Evolutionary conservation across 805 yeast genomes (phyloP).

Genomic region (Kazachstania psychrophila): DNA sequence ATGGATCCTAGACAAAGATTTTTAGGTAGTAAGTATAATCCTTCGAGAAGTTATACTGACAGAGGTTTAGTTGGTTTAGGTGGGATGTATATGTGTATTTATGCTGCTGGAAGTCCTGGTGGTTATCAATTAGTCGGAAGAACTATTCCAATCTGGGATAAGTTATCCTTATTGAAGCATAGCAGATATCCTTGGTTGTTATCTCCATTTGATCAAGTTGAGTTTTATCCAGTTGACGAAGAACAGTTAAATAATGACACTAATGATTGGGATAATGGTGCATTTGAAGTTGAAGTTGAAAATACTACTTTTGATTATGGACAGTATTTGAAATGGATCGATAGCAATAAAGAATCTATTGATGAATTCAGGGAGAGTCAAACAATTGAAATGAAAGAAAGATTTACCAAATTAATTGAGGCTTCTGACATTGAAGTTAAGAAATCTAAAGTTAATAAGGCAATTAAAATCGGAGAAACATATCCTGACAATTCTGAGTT

Average conservation of each 20-base stretch:
- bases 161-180: constrained; percentile 67
- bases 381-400: constrained; percentile 74
- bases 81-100: constrained; percentile 98
- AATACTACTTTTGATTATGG: constrained; percentile 78
- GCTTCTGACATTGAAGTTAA: constrained; percentile 67
- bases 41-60: constrained; percentile 92
- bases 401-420: constrained; percentile 76
- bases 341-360: constrained; percentile 63
- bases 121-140: constrained; percentile 96
- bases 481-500: constrained; percentile 72
- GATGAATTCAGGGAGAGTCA: constrained; percentile 56
- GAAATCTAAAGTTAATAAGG: constrained; percentile 39
- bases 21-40: constrained; percentile 89
- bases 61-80: constrained; percentile 97
- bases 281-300: constrained; percentile 61
- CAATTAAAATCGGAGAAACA: constrained; percentile 40
- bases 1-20: constrained; percentile 92
- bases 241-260: constrained; percentile 63
- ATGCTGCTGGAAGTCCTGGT: constrained; percentile 97
- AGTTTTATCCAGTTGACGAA: constrained; percentile 86
- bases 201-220: constrained; percentile 87
- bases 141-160: constrained; percentile 97
- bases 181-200: constrained; percentile 77
- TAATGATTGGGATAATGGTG: constrained; percentile 73
- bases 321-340: constrained; percentile 70